Conservation (phyloP, 495 filamentous ascomycete species). For the Symbiotaphrina buchneri region DNA sequence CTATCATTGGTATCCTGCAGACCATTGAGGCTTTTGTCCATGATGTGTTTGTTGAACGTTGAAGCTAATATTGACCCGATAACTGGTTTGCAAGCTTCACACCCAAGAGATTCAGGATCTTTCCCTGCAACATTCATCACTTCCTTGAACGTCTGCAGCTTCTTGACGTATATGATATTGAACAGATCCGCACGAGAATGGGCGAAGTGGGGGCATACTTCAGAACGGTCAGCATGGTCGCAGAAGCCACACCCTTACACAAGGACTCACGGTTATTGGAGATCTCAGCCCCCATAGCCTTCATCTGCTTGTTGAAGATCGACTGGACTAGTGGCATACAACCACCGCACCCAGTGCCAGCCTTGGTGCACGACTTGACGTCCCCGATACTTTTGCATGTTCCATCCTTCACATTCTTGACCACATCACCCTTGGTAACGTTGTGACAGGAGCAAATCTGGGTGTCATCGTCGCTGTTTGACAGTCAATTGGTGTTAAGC, state of each 20-base stretch:
- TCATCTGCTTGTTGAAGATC: constrained; percentile 88
- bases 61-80: constrained; percentile 71
- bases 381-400: constrained; percentile 70
- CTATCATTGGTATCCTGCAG: constrained; percentile 89
- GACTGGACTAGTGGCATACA: constrained; percentile 83
- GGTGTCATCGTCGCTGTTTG: constrained; percentile 49
- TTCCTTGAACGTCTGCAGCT: constrained; percentile 47
- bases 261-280: constrained; percentile 43
- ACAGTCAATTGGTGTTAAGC: constrained; percentile 4
- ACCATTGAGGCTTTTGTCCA: constrained; percentile 51
- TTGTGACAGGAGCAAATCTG: constrained; percentile 96
- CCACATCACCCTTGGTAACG: constrained; percentile 72
- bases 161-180: constrained; percentile 74
- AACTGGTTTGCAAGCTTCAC: constrained; percentile 78
- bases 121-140: constrained; percentile 72
- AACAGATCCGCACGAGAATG: constrained; percentile 78
- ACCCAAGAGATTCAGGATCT: constrained; percentile 54
- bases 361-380: constrained; percentile 86
- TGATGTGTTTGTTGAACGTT: constrained; percentile 70
- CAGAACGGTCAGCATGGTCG: constrained; percentile 15
- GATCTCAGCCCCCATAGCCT: constrained; percentile 73
- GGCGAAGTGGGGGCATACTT: constrained; percentile 55
- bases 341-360: constrained; percentile 83
- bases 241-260: neutral
- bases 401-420: constrained; percentile 51